Conservation (phyloP, 2,329 filamentous ascomycete species). For the Ophiostoma sp. region DNA sequence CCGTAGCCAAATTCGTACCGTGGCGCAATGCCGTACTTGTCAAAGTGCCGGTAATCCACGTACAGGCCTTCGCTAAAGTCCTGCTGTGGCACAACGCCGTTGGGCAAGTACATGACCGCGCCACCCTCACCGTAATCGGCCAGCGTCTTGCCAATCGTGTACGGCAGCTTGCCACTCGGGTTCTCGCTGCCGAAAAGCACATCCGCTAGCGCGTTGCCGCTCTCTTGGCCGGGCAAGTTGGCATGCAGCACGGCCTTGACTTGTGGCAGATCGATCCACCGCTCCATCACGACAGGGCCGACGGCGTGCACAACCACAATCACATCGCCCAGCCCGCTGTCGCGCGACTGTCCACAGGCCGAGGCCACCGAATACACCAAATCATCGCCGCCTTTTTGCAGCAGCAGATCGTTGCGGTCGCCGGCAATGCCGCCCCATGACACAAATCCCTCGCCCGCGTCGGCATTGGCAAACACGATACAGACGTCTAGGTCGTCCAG, state of each 20-base stretch:
- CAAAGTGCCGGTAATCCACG: conserved; percentile 86
- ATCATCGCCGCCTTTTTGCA: conserved; percentile 73
- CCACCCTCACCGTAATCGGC: conserved; percentile 71
- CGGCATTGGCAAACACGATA: conserved; percentile 79
- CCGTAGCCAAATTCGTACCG: conserved; percentile 85
- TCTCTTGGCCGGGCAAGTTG: conserved; percentile 84
- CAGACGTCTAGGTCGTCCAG: conserved; percentile 66
- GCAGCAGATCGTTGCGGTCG: conserved; percentile 68
- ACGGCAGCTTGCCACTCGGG: conserved; percentile 74
- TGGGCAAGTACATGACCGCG: conserved; percentile 63
- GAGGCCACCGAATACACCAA: conserved; percentile 67
- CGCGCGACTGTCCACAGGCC: conserved; percentile 47
- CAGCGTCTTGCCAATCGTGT: conserved; percentile 71
- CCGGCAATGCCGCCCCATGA: conserved; percentile 61
- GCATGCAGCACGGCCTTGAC: conserved; percentile 76
- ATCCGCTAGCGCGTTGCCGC: conserved; percentile 73
- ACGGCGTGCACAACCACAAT: conserved; percentile 86
- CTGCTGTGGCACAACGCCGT: conserved; percentile 69
- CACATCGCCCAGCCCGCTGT: conserved; percentile 57
- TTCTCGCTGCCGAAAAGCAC: conserved; percentile 74
- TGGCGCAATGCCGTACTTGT: conserved; percentile 66
- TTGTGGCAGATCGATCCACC: conserved; percentile 70
- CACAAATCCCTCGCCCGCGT: conserved; percentile 74
- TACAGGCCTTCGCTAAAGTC: conserved; percentile 79
- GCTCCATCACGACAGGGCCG: conserved; percentile 73